Evolutionary conservation across 2,329 filamentous ascomycete genomes (phyloP), one percentile per base, ranked within the genome.

Genomic region (Cucurbitaria berberidis): DNA sequence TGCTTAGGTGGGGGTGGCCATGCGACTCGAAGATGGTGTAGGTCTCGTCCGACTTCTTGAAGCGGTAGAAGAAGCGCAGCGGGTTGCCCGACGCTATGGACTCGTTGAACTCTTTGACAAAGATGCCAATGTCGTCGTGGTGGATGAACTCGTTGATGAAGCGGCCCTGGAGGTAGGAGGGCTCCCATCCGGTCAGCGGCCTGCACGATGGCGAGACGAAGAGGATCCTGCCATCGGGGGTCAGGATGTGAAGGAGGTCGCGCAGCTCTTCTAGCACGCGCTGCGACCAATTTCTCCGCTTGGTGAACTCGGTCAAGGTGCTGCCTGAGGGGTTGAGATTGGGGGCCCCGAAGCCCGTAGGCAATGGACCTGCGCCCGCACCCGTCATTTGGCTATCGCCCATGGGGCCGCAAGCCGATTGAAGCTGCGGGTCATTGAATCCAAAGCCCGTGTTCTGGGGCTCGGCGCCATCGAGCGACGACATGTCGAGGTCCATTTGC

Each of bases 1-100:
- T 85, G 30, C 89, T 89, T 57, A 96, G 87, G 77, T 98, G 93
- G 11, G 92, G 90, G 71, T 97, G 93, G 44, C 93, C 93, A 63
- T 93, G 87, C n/a, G 90, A 88, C 77, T 98, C 93, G 70, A 98
- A 91, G 49, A 97, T 90, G 59, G 83, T 81, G 71, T 89, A 96
- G 2, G 81, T 81, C 19, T 85, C 87, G 69, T 95, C 90, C 62
- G 86, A 86, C 74, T 87, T 90, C 69, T 82, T 84, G 70, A 97
- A 86, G 44, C 93, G 87, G 73, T 96, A 95, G 78, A 96, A 96
- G 73, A 96, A 86, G 53, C 90, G 89, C 57, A 97, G 76, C 4
- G 86, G 81, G 62, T 89, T 88, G n/a, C 89, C 90, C 7, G 86
- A 89, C 2, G 90, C 87, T 59, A 96, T 93, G 15, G 89, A 90